These are phyloP conservation scores for Adansonia digitata DNA, from an alignment of 345 rosid genomes.

Conservation along the genomic window DNA sequence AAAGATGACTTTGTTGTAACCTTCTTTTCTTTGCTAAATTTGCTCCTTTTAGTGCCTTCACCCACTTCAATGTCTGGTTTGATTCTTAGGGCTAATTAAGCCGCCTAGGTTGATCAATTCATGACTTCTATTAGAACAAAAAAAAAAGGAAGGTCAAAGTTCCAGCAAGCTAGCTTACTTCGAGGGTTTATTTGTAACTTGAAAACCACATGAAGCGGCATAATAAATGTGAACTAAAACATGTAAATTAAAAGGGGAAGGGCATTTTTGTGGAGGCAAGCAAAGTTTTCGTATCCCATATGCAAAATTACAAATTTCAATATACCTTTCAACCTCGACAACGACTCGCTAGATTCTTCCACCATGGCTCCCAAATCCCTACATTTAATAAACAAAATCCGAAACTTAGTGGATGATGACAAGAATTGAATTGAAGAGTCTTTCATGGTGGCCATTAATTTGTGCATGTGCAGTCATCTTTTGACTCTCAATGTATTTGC, in stretches of 20 bases:
- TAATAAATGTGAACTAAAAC: background rate
- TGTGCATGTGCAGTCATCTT: background rate
- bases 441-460: background rate
- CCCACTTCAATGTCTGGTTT: too few relatives aligned
- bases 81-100: background rate
- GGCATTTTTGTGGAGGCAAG: background rate
- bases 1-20: too few relatives aligned
- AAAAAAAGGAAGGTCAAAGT: background rate
- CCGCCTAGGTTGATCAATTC: background rate
- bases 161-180: background rate
- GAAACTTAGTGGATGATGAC: background rate
- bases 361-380: background rate
- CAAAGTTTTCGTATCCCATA: background rate
- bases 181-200: background rate
- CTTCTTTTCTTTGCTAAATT: too few relatives aligned
- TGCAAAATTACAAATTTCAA: background rate
- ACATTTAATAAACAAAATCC: background rate
- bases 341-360: background rate
- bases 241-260: background rate
- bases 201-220: background rate
- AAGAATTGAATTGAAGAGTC: background rate
- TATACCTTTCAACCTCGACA: constrained; percentile 6
- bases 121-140: background rate
- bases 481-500: background rate
- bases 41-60: too few relatives aligned